Base-by-base conservation (phyloP, 2,329 filamentous ascomycete genomes). In the Tolypocladium inflatum region DNA sequence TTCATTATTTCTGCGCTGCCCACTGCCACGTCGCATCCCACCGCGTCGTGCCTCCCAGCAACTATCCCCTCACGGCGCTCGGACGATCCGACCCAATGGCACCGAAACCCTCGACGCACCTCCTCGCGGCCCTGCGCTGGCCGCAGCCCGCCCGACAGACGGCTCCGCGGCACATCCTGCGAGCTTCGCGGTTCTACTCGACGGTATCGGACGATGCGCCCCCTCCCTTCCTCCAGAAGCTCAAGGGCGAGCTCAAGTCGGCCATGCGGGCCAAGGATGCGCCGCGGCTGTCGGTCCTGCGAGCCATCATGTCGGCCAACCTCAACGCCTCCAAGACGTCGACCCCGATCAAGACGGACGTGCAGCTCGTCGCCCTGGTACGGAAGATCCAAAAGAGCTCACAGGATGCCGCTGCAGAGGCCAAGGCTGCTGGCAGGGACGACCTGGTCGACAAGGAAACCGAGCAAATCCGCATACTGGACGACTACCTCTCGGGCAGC, bases 241-340 rank as follows among this genome's bases (percentile, higher is more conserved):
- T 85, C 65, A 83, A 82, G 66, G 72, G 70, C 62, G 85, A 88
- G 64, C 76, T 88, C 61, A 88, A 88, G 74, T 72, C 77, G 11
- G 84, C 85, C 54, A 87, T 88, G 85, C 80, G 80, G 59, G 78
- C 78, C 64, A 88, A 86, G 71, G 84, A 88, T 67, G 73, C 78
- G 33, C 76, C 82, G 33, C 84, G 87, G 2, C 82, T 92, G 33
- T 75, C 81, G 43, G 88, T 90, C 42, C 79, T 93, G 54, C 87
- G 89, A 63, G 72, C 79, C 45, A 75, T 92, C 61, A 80, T 92
- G 62, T 79, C 87, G 38, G 82, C 87, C 61, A 84, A 88, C 61
- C 85, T 86, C 64, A 92, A 91, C 72, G 85, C 87, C 39, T 87
- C 85, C 69, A 92, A 92, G 74, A 90, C 88, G 17, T 68, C 79